phyloP scores from a whole-genome alignment of 2,329 filamentous ascomycete species.

The Clonostachys sp. region DNA sequence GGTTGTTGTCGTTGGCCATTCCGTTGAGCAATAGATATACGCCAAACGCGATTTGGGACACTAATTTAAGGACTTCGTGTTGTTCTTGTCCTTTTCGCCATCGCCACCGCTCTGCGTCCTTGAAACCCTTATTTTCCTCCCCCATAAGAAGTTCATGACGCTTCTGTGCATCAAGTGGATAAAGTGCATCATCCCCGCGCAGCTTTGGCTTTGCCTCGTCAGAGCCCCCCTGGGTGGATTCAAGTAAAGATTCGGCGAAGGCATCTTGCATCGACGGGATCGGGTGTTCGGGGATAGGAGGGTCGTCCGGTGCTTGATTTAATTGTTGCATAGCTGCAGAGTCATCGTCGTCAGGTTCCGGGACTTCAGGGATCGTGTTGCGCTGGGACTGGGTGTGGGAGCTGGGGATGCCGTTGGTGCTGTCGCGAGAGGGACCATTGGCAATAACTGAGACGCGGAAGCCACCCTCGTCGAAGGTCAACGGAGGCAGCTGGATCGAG shows the following conservation, averaged over 20 bases:
- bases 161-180: constrained; percentile 36
- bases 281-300: constrained; percentile 49
- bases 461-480: constrained; percentile 4
- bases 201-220: constrained; percentile 41
- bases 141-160: constrained; percentile 66
- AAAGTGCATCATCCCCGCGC: constrained; percentile 15
- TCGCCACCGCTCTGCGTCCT: constrained; percentile 63
- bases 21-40: constrained; percentile 82
- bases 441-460: constrained; percentile 3
- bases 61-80: constrained; percentile 85
- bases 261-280: constrained; percentile 73
- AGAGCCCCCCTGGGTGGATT: constrained; percentile 52
- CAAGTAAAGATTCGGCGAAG: constrained; percentile 77
- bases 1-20: constrained; percentile 81
- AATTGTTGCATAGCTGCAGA: background rate
- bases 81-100: constrained; percentile 70
- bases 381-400: background rate
- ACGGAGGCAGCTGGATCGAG: constrained; percentile 4
- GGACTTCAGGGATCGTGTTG: background rate
- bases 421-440: background rate
- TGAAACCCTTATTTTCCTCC: constrained; percentile 62
- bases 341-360: background rate
- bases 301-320: background rate
- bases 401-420: background rate
- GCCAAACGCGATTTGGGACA: constrained; percentile 90